Evolutionary conservation across 768 basidiomycete species (phyloP).

Genomic region (Boletus rex-veris): DNA sequence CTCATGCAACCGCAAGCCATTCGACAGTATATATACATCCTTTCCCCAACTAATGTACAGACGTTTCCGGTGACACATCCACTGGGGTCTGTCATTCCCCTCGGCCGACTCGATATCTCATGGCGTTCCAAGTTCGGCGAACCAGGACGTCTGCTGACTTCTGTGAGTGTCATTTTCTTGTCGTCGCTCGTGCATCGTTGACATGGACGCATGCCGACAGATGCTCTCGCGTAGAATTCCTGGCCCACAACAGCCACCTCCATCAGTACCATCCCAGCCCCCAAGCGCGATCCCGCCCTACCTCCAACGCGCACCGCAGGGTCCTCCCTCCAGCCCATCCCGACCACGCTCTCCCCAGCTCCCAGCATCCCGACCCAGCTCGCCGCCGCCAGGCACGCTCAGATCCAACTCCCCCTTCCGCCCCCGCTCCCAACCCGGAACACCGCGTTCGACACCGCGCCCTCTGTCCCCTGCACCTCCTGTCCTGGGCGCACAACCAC

Average conservation of each 20-base stretch:
- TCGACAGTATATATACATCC: constrained; percentile 84
- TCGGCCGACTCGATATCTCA: constrained; percentile 84
- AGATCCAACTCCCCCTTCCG: constrained; percentile 43
- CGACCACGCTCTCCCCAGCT: constrained; percentile 60
- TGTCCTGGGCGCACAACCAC: constrained; percentile 16
- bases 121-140: constrained; percentile 88
- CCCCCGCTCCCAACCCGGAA: constrained; percentile 29
- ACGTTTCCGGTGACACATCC: constrained; percentile 46
- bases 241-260: constrained; percentile 35
- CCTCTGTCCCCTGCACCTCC: constrained; percentile 33
- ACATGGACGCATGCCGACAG: constrained; percentile 19
- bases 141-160: constrained; percentile 82
- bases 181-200: background rate
- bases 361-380: constrained; percentile 49
- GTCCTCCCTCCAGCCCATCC: constrained; percentile 37
- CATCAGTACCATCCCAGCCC: constrained; percentile 37
- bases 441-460: constrained; percentile 19
- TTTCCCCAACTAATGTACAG: constrained; percentile 50
- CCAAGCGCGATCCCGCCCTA: constrained; percentile 74
- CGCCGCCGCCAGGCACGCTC: constrained; percentile 50
- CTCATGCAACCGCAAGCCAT: constrained; percentile 82
- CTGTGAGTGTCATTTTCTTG: constrained; percentile 38
- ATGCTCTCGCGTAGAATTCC: constrained; percentile 83
- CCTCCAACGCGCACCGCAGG: constrained; percentile 55
- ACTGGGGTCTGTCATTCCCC: constrained; percentile 70